Evolutionary conservation across 1,284 basidiomycete genomes (phyloP).

Genomic region (Singerocomus inundabilis): DNA sequence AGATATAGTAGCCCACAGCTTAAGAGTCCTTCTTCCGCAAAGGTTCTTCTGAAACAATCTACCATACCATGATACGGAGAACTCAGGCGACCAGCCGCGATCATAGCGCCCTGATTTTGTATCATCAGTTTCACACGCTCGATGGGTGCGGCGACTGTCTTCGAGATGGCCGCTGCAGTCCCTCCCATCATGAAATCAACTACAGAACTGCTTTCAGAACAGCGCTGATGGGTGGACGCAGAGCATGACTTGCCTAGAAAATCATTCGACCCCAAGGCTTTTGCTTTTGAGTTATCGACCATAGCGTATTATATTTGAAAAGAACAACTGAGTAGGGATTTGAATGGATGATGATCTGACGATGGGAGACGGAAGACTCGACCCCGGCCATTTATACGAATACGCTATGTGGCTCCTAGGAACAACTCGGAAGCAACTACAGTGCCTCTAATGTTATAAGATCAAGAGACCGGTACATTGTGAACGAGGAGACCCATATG

Average conservation of each 20-base stretch:
- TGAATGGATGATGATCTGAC: background rate
- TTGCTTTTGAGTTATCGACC: slow-evolving; percentile 6
- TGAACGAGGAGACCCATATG: background rate
- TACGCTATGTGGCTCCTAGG: slow-evolving; percentile 4
- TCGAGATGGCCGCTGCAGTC: slow-evolving; percentile 56
- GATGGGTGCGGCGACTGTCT: slow-evolving; percentile 71
- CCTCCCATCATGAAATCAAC: slow-evolving; percentile 53
- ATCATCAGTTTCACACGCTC: slow-evolving; percentile 71
- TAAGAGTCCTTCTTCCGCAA: slow-evolving; percentile 52
- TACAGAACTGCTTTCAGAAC: slow-evolving; percentile 15
- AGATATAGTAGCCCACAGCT: slow-evolving; percentile 33
- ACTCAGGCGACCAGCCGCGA: slow-evolving; percentile 55
- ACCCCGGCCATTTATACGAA: slow-evolving; percentile 13
- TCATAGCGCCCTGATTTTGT: slow-evolving; percentile 62
- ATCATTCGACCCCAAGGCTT: slow-evolving; percentile 8
- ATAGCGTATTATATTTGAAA: slow-evolving; percentile 7
- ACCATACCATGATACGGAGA: slow-evolving; percentile 59
- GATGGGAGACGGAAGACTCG: background rate
- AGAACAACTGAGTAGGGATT: slow-evolving; percentile 28
- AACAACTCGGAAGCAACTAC: slow-evolving; percentile 15
- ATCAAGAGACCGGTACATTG: background rate
- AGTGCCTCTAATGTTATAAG: background rate
- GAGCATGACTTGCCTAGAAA: slow-evolving; percentile 23
- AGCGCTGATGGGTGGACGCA: background rate
- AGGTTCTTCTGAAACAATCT: slow-evolving; percentile 58